Base-by-base conservation (phyloP, 805 yeast genomes). In the Ogataea methylovora region DNA sequence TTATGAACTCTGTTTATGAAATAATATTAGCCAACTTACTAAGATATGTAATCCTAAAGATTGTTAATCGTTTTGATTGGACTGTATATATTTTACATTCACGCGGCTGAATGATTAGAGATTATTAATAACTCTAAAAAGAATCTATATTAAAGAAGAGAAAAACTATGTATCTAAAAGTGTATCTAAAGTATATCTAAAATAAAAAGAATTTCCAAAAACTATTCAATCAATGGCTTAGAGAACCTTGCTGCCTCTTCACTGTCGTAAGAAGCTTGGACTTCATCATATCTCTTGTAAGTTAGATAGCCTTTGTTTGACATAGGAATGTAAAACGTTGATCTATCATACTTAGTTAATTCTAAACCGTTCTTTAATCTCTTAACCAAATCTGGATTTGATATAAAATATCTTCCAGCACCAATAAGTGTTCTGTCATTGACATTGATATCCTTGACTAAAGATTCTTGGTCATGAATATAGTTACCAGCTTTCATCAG, bases 341-440 rank as follows among this genome's bases (percentile, higher is more conserved):
- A 34, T 51, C 76, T 58, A 30, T 62, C 55, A 37, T 69, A 69
- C 3, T 51, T 53, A 12, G 57, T 59, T 40, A 69, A 52, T 10
- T 48, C 45, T 9, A 19, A 29, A 4, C 68, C 72, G 13, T 63
- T 48, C 24, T 52, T 45, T 19, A 69, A 50, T 38, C 70, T 54
- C 8, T 48, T 16, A 3, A 52, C 53, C 13, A 69, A 52, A 44
- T 69, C 73, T 5, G 73, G 74, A 41, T 69, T 69, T 1, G 73
- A 54, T 10, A 58, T 62, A 43, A 40, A 68, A 38, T 49, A 54
- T 45, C 74, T 54, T 10, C 62, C 49, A 34, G 53, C 49, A 2
- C 59, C 71, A 37, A 65, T 52, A 37, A 68, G 52, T 3, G 76
- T 70, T 41, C 67, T 52, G 26, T 57, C 56, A 36, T 62, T 57